These are phyloP conservation scores for Neurospora sp. DNA, from an alignment of 495 filamentous ascomycete genomes.

Conservation along the genomic window DNA sequence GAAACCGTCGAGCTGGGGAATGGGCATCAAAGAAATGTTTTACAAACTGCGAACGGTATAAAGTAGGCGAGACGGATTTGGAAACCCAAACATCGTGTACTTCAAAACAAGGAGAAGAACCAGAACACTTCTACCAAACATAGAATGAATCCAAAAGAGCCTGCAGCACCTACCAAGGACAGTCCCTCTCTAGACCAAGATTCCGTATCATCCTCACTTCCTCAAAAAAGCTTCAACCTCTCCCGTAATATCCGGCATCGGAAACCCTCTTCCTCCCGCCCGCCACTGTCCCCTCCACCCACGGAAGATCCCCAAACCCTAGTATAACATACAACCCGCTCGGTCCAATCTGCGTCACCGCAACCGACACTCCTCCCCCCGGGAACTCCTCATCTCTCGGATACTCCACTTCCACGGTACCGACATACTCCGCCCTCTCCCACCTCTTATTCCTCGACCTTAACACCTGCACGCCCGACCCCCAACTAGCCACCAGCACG, in stretches of 20 bases:
- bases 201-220: neutral
- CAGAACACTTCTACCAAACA: neutral
- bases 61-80: neutral
- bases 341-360: constrained; percentile 17
- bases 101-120: neutral
- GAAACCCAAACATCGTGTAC: neutral
- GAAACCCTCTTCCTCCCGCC: constrained; percentile 20
- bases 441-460: constrained; percentile 23
- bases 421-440: constrained; percentile 26
- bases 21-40: neutral
- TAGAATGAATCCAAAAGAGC: neutral
- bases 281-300: constrained; percentile 8
- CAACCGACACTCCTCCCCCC: too few relatives aligned
- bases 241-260: constrained; percentile 21
- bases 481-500: constrained; percentile 19
- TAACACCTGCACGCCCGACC: constrained; percentile 23
- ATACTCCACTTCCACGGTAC: constrained; percentile 12
- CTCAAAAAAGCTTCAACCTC: constrained; percentile 13
- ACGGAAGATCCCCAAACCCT: constrained; percentile 18
- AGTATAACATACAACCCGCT: constrained; percentile 13
- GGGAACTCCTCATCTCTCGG: constrained; percentile 10
- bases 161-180: neutral
- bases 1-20: too few relatives aligned
- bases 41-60: neutral
- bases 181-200: neutral